Conservation (phyloP, 352 stramenopile genomes). For the Phytopythium ostracodes region DNA sequence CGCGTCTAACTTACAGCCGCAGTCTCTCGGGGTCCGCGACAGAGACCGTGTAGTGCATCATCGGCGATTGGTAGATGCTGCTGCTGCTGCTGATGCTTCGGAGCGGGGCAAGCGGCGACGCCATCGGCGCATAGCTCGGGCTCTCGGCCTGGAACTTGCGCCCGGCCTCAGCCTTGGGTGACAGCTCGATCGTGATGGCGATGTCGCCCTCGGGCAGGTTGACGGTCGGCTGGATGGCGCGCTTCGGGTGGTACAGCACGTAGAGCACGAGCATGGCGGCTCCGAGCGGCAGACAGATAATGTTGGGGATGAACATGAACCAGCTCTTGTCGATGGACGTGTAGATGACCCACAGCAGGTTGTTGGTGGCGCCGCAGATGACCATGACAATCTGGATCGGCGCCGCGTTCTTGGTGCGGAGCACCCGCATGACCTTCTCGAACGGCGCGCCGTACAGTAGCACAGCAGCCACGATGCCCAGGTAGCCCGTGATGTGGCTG, state of each 20-base stretch:
- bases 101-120: conserved; percentile 18
- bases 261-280: conserved; percentile 36
- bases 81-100: conserved; percentile 12
- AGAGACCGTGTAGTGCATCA: background rate
- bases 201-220: conserved; percentile 15
- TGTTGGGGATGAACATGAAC: conserved; percentile 50
- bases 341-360: conserved; percentile 44
- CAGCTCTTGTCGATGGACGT: conserved; percentile 35
- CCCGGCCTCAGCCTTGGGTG: conserved; percentile 19
- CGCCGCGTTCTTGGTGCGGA: conserved; percentile 34
- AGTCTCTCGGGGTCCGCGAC: background rate
- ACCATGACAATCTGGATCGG: conserved; percentile 51
- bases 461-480: conserved; percentile 28
- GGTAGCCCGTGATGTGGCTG: conserved; percentile 27
- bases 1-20: background rate
- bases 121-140: conserved; percentile 18
- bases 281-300: conserved; percentile 32
- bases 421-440: conserved; percentile 34
- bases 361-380: conserved; percentile 34
- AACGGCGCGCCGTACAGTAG: conserved; percentile 36
- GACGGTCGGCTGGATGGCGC: conserved; percentile 11
- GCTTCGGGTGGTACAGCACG: conserved; percentile 33
- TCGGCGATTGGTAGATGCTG: background rate
- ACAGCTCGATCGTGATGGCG: conserved; percentile 23
- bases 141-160: conserved; percentile 14